Evolutionary conservation across 1,284 basidiomycete genomes (phyloP).

Genomic region (Cystobasidiaceae sp.): DNA sequence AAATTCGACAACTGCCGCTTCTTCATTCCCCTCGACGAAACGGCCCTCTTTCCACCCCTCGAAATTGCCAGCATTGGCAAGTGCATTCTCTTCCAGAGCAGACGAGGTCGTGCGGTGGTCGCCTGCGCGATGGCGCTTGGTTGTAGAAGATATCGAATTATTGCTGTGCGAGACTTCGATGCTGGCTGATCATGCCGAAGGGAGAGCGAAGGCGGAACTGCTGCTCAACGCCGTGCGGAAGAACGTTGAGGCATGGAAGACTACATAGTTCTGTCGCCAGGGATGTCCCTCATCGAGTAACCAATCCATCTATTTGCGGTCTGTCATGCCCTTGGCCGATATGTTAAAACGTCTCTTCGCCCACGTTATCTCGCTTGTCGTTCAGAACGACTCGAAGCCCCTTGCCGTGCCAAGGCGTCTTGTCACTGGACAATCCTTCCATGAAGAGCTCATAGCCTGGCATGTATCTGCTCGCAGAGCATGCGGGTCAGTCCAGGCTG

Average conservation of each 20-base stretch:
- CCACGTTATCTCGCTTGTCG: constrained; percentile 48
- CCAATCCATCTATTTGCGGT: no score
- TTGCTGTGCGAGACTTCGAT: constrained; percentile 8
- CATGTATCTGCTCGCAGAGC: constrained; percentile 69
- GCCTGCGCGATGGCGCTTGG: constrained; percentile 13
- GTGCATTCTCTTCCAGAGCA: background rate
- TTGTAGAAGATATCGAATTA: constrained; percentile 18
- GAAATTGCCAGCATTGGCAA: constrained; percentile 11
- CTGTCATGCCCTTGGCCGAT: no score
- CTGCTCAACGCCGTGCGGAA: constrained; percentile 1
- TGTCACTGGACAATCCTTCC: constrained; percentile 49
- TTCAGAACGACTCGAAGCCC: constrained; percentile 52
- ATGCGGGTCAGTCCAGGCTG: constrained; percentile 40
- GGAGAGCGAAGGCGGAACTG: background rate
- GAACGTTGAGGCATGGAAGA: constrained; percentile 14
- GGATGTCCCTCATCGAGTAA: no score
- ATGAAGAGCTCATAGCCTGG: constrained; percentile 77
- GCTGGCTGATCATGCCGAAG: background rate
- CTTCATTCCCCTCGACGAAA: background rate
- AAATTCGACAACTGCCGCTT: no score
- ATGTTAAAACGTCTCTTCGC: constrained; percentile 36
- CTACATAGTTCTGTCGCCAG: background rate
- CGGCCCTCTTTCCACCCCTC: constrained; percentile 2
- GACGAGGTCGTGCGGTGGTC: constrained; percentile 6
- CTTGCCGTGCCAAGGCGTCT: constrained; percentile 49